Percentiles rank a stretch among this genome's conserved stretches.
phyloP scores from a whole-genome alignment of 306 rosid genomes.

The Vigna reflexopilosa region DNA sequence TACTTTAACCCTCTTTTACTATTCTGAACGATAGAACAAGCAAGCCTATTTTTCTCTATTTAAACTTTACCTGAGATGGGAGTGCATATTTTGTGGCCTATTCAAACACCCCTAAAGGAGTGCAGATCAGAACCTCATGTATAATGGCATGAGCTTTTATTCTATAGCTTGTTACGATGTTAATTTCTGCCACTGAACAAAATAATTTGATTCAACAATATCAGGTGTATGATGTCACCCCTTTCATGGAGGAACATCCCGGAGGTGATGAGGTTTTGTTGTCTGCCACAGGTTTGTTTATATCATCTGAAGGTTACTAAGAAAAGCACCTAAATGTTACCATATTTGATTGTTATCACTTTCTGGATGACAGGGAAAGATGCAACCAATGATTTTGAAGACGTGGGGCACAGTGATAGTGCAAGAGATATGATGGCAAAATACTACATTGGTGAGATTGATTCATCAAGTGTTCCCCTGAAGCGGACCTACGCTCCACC shows the following conservation, averaged over 20 bases:
- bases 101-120: constrained; percentile 8
- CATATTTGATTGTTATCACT: neutral
- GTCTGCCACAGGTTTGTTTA: constrained; percentile 76
- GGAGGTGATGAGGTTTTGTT: constrained; percentile 96
- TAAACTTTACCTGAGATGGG: neutral
- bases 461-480: constrained; percentile 68
- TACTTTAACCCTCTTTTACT: neutral
- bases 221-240: constrained; percentile 87
- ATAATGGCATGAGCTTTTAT: neutral
- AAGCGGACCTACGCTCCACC: constrained; percentile 63
- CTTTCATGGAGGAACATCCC: constrained; percentile 98
- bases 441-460: constrained; percentile 88
- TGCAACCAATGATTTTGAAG: constrained; percentile 94
- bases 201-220: constrained; percentile 27
- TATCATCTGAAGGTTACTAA: constrained; percentile 24
- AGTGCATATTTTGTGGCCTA: constrained; percentile 15
- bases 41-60: neutral
- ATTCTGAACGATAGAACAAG: constrained; percentile 9
- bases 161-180: constrained; percentile 10
- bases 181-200: constrained; percentile 6
- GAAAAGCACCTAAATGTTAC: constrained; percentile 1
- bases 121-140: constrained; percentile 5
- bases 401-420: constrained; percentile 94
- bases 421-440: constrained; percentile 92
- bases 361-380: constrained; percentile 74